Evolutionary conservation across 495 filamentous ascomycete genomes (phyloP).

Genomic region (Aspergillus sclerotiicarbonarius): DNA sequence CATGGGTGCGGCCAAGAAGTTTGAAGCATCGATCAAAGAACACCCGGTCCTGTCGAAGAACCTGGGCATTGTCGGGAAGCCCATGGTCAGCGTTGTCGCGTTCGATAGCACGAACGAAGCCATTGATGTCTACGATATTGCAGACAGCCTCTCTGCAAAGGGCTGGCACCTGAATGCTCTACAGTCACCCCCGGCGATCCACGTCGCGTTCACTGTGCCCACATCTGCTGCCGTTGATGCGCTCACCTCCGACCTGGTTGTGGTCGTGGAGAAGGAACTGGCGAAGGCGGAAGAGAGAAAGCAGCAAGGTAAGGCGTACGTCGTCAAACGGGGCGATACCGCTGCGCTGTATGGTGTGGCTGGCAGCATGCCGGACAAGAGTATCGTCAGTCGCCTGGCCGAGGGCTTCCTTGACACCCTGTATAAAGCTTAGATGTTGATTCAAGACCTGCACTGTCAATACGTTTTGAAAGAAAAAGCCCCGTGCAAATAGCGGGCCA

Average conservation of each 20-base stretch:
- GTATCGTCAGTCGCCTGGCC: constrained; percentile 85
- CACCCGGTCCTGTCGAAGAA: constrained; percentile 64
- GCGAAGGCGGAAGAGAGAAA: constrained; percentile 74
- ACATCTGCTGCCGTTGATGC: constrained; percentile 75
- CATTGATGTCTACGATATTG: constrained; percentile 83
- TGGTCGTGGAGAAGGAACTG: constrained; percentile 74
- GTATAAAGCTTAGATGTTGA: constrained; percentile 74
- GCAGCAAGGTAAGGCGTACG: constrained; percentile 56
- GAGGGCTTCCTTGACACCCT: constrained; percentile 91
- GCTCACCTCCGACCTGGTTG: constrained; percentile 73
- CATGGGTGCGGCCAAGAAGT: constrained; percentile 80
- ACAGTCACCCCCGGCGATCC: constrained; percentile 89
- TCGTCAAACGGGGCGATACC: constrained; percentile 60
- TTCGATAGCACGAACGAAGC: constrained; percentile 67
- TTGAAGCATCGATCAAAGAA: constrained; percentile 70
- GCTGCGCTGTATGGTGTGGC: constrained; percentile 94
- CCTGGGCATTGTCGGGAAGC: constrained; percentile 77
- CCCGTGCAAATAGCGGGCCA: constrained; percentile 1
- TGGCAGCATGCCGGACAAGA: constrained; percentile 92
- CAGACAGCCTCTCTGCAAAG: constrained; percentile 73
- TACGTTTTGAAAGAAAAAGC: constrained; percentile 9
- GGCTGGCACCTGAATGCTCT: constrained; percentile 97
- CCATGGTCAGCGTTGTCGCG: constrained; percentile 85
- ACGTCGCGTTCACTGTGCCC: constrained; percentile 91
- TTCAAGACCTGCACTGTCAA: constrained; percentile 12